Base-by-base conservation (phyloP, 2,329 filamentous ascomycete species). In the Stagonosporopsis tanaceti region DNA sequence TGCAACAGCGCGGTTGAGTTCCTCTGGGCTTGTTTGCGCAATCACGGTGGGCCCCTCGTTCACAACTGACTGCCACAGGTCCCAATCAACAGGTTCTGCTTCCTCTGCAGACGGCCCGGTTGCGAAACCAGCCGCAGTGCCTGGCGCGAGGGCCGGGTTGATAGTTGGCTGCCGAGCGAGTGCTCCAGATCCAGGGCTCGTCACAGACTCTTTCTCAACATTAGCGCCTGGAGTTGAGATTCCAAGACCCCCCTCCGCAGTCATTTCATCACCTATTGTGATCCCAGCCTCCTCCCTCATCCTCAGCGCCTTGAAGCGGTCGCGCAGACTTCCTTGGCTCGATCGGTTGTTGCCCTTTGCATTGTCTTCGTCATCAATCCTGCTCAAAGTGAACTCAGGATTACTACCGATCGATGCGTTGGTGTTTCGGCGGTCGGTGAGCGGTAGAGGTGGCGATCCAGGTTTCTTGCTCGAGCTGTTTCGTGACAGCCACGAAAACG, bases 51-150 rank as follows among this genome's bases (percentile, higher is more conserved):
- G 93, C 0, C 95, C 95, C 79, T 97, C 92, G 65, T 97, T 96
- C 32, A 99, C 95, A 4, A 99, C 90, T 24, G 90, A 87, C 74
- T 99, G 94, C 95, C 95, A 99, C 37, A 99, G 80, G 76, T 99
- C 95, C 95, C 95, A 99, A 73, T 99, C 93, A n/a, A 99, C 95
- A 24, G 91, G 89, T 15, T 83, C 81, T 25, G 80, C 78, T 30
- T 82, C 79, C 69, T 93, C 91, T 14, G 88, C 87, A 3, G 91
- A 89, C 8, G 90, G 90, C 1, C 91, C 91, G 22, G 89, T 87
- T 24, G 89, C 89, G 39, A 93, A 87, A 6, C 94, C 93, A 11
- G 92, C 89, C 7, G 90, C 92, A 1, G 93, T 97, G 1, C 93
- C 93, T 0, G 93, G 93, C 0, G 92, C 88, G 41, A 97, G 80